phyloP scores from a whole-genome alignment of 352 stramenopile species.

The Globisporangium middletonii region DNA sequence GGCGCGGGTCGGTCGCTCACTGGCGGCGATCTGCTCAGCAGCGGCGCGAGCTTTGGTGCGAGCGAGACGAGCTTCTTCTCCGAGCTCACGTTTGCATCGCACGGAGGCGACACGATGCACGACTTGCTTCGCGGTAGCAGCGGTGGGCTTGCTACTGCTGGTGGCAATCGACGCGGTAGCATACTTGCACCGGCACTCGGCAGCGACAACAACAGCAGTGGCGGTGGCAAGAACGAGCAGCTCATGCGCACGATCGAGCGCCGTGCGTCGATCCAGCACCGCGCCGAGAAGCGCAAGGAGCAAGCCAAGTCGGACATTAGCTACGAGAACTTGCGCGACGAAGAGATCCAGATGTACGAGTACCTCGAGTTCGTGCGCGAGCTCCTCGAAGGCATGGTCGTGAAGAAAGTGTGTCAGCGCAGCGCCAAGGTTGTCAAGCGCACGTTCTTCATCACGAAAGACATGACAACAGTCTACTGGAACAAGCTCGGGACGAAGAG shows the following conservation, averaged over 20 bases:
- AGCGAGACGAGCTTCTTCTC: slow-evolving; percentile 16
- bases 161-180: too few species aligned
- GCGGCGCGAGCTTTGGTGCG: slow-evolving; percentile 4
- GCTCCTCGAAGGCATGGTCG: slow-evolving; percentile 42
- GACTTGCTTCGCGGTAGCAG: slow-evolving; percentile 3
- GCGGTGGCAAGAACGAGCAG: slow-evolving; percentile 19
- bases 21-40: not conserved
- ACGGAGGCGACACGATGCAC: not conserved
- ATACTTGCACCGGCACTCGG: not conserved
- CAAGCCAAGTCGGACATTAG: slow-evolving; percentile 45
- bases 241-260: slow-evolving; percentile 29
- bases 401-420: slow-evolving; percentile 66
- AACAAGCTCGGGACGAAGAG: slow-evolving; percentile 39
- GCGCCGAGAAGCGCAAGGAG: slow-evolving; percentile 37
- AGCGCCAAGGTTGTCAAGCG: slow-evolving; percentile 55
- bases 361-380: slow-evolving; percentile 69
- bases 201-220: not conserved
- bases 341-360: slow-evolving; percentile 60
- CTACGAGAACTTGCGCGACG: slow-evolving; percentile 56
- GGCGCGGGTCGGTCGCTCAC: not conserved
- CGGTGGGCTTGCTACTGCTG: not conserved
- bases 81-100: not conserved
- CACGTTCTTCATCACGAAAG: slow-evolving; percentile 44
- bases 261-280: slow-evolving; percentile 38
- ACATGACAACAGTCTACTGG: slow-evolving; percentile 50